A percentile compares a stretch with the other conserved stretches of the same genome.
phyloP scores from a whole-genome alignment of 2,329 filamentous ascomycete genomes.

The Neonectria faginata region DNA sequence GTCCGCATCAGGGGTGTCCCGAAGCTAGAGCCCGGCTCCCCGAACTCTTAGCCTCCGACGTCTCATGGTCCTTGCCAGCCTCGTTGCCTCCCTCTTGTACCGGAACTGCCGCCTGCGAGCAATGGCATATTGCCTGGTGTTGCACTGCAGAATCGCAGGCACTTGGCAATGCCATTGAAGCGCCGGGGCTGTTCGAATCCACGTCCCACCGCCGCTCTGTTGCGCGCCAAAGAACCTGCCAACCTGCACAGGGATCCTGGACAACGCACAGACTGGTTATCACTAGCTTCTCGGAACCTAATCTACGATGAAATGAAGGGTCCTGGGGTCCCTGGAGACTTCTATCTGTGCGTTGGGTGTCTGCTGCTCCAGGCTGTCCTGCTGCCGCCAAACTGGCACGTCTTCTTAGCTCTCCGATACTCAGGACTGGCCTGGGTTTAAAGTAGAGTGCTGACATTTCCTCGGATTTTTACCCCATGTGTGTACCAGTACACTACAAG shows the following conservation, averaged over 20 bases:
- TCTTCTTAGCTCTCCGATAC: neutral
- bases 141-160: neutral
- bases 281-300: conserved; percentile 14
- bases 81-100: neutral
- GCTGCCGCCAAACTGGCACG: neutral
- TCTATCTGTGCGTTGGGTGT: neutral
- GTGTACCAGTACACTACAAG: neutral
- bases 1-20: conserved; percentile 8
- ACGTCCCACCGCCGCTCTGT: conserved; percentile 1
- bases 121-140: neutral
- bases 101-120: conserved; percentile 3
- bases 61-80: neutral
- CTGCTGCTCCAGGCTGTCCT: neutral
- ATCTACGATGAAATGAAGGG: conserved; percentile 28
- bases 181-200: neutral
- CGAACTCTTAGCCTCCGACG: conserved; percentile 11
- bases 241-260: conserved; percentile 5
- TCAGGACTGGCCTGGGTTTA: neutral
- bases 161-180: conserved; percentile 1
- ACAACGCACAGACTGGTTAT: conserved; percentile 20
- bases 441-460: neutral
- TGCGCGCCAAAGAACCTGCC: neutral
- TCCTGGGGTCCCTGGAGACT: neutral
- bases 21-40: conserved; percentile 14
- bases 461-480: neutral